Evolutionary conservation across 2,329 filamentous ascomycete species (phyloP).

Genomic region (Fusarium nelsonii): DNA sequence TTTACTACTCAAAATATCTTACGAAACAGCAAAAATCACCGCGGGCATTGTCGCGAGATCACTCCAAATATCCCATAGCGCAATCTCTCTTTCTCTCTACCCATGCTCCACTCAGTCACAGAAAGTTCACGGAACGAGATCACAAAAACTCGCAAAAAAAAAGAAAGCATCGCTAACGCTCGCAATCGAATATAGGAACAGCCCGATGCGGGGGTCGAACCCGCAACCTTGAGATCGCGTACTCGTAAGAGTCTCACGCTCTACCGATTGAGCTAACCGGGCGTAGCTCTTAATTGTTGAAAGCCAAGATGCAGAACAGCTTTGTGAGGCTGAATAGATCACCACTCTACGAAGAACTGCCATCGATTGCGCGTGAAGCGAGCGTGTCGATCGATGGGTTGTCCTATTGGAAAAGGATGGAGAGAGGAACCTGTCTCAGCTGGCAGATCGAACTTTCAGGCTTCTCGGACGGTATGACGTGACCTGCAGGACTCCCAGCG

Average conservation of each 20-base stretch:
- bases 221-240: slow-evolving; percentile 63
- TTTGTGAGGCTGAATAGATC: background rate
- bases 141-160: slow-evolving; percentile 17
- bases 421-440: background rate
- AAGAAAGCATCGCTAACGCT: slow-evolving; percentile 30
- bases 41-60: background rate
- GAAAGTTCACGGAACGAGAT: rapidly evolving
- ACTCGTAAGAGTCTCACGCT: slow-evolving; percentile 73
- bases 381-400: no score
- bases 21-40: background rate
- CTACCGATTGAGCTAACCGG: slow-evolving; percentile 58
- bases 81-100: background rate
- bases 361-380: no score
- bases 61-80: no score
- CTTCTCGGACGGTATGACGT: background rate
- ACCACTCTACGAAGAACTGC: background rate
- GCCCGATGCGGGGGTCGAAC: slow-evolving; percentile 63
- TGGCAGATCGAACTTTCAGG: background rate
- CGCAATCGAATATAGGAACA: slow-evolving; percentile 50
- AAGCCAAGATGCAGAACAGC: background rate
- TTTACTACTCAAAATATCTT: background rate
- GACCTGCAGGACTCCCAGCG: background rate
- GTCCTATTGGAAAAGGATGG: background rate
- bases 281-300: slow-evolving; percentile 22
- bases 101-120: background rate